Percentiles rank a stretch among this genome's conserved stretches.
These are phyloP conservation scores for Podila horticola DNA, from an alignment of 192 early-diverging fungal genomes.

Conservation along the genomic window DNA sequence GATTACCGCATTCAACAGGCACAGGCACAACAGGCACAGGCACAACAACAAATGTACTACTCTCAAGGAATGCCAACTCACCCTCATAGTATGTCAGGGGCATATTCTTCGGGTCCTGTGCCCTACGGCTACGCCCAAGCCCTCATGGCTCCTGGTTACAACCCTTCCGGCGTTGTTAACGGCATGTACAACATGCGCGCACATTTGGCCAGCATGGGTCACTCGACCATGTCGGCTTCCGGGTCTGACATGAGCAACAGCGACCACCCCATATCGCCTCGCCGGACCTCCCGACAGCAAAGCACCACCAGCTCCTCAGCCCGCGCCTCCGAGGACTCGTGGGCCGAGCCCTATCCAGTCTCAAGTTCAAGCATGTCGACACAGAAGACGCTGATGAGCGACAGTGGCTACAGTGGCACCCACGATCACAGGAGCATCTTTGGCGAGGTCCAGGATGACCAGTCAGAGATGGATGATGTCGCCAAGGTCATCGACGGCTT, in stretches of 20 bases:
- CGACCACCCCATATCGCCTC: neutral
- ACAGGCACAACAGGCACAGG: neutral
- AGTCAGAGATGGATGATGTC: constrained; percentile 12
- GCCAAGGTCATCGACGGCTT: constrained; percentile 17
- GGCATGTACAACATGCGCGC: constrained; percentile 1
- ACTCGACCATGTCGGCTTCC: neutral
- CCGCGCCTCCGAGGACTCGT: constrained; percentile 26
- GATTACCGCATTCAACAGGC: constrained; percentile 16
- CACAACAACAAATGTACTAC: constrained; percentile 10
- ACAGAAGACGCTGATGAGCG: constrained; percentile 14
- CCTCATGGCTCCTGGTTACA: neutral
- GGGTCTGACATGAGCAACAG: neutral
- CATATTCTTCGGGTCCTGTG: neutral
- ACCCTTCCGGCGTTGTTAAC: neutral
- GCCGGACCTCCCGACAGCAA: constrained; percentile 14
- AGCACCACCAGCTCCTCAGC: constrained; percentile 14
- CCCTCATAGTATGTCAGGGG: neutral
- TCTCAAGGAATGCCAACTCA: constrained; percentile 8
- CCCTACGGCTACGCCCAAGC: constrained; percentile 7
- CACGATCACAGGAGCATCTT: neutral
- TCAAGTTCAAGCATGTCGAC: neutral
- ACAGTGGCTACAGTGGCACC: constrained; percentile 19
- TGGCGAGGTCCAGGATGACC: neutral
- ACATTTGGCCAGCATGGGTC: neutral
- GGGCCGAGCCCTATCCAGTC: constrained; percentile 8